Evolutionary conservation across 2,329 filamentous ascomycete species (phyloP).

Genomic region (Aspergillus viridinutans): DNA sequence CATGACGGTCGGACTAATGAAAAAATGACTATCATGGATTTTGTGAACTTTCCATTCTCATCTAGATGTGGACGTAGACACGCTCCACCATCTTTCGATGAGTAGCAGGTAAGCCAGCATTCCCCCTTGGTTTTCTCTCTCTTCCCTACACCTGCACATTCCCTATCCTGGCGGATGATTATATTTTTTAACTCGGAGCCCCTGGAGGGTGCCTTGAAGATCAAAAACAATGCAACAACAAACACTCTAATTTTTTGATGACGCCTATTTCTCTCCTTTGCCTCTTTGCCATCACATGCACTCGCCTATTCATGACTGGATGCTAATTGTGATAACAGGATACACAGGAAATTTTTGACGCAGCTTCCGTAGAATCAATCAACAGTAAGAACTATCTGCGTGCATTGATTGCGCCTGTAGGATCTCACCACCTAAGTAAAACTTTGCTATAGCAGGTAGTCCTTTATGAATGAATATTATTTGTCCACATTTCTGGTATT

Average conservation of each 20-base stretch:
- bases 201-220: conserved; percentile 50
- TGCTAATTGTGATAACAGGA: background rate
- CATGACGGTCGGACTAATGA: conserved; percentile 31
- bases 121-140: conserved; percentile 8
- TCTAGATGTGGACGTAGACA: conserved; percentile 33
- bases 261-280: conserved; percentile 31
- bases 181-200: conserved; percentile 64
- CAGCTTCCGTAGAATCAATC: background rate
- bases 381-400: background rate
- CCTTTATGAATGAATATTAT: background rate
- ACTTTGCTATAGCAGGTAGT: background rate
- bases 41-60: conserved; percentile 15
- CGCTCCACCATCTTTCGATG: conserved; percentile 28
- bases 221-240: conserved; percentile 57
- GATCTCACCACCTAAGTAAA: background rate
- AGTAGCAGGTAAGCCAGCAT: conserved; percentile 10
- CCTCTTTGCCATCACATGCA: background rate
- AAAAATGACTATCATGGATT: conserved; percentile 26
- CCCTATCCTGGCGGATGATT: conserved; percentile 50
- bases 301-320: background rate
- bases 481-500: background rate
- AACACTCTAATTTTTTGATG: conserved; percentile 71
- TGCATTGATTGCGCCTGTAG: background rate
- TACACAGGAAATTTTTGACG: background rate
- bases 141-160: background rate